Conservation (phyloP, 768 basidiomycete species). For the Candolleomyces eurysporus region DNA sequence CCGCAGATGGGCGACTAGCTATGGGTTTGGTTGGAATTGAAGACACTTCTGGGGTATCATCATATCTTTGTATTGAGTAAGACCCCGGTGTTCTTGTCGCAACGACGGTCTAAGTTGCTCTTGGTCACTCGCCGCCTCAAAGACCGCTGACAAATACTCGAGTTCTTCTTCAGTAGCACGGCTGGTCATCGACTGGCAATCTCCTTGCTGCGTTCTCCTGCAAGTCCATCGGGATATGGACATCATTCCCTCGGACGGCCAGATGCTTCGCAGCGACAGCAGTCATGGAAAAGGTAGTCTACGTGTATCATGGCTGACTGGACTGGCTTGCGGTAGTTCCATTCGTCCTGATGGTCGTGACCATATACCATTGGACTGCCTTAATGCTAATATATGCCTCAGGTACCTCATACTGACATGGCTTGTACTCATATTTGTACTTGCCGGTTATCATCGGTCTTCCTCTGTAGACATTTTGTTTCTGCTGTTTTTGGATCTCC, state of each 20-base stretch:
- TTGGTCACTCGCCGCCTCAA: not conserved
- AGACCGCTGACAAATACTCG: conserved; percentile 9
- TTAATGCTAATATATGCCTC: too few relatives aligned
- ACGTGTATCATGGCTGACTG: not conserved
- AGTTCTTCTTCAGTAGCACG: conserved; percentile 16
- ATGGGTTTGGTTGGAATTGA: too few relatives aligned
- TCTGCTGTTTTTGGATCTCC: too few relatives aligned
- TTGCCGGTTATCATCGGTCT: too few relatives aligned
- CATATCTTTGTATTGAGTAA: too few relatives aligned
- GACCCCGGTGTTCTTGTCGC: too few relatives aligned
- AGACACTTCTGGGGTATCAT: too few relatives aligned
- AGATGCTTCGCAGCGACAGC: not conserved
- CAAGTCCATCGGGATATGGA: not conserved
- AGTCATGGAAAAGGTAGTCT: not conserved
- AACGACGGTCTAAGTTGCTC: too few relatives aligned
- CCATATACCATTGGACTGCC: not conserved
- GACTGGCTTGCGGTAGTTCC: not conserved
- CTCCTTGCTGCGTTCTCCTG: not conserved
- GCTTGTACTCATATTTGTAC: too few relatives aligned
- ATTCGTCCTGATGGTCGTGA: not conserved
- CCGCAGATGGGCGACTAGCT: too few relatives aligned
- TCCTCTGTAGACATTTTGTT: too few relatives aligned
- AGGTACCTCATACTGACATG: too few relatives aligned
- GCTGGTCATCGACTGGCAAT: not conserved
- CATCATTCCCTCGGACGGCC: not conserved